Base-by-base conservation (phyloP, 2,329 filamentous ascomycete species). In the Dothideomycetes sp. region DNA sequence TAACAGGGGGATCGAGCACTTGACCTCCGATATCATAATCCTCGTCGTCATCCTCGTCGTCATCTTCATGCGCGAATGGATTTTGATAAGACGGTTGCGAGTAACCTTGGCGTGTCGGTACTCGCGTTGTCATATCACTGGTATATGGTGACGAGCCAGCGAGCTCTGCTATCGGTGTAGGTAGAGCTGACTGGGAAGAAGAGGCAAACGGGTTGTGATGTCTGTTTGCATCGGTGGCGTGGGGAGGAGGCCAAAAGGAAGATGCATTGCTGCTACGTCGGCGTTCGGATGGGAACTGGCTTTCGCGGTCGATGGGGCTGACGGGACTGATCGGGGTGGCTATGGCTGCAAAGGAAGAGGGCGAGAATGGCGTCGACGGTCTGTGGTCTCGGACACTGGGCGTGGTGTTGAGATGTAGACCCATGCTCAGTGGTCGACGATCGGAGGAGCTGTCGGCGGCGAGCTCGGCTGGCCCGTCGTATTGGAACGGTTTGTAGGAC, bases 31-130 rank as follows among this genome's bases (percentile, higher is more conserved):
- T 33, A n/a, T 39, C 33, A 9, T 39, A 43, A 5, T 22, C 34
- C 8, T 40, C 44, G 19, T 41, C 22, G 20, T 40, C 29, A 18
- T 39, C 24, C 13, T 44, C 25, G 23, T 40, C 25, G 27, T 44
- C 45, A 23, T 41, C 35, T 5, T 28, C 29, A 5, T 32, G 38
- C 19, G 33, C 37, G 17, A 47, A 47, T 1, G 45, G 45, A 22
- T 47, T 47, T n/a, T 25, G 30, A 12, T 43, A 36, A n/a, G 23
- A 31, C 8, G 33, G 33, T 9, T 41, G 38, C 7, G 38, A 30
- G 23, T 33, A 33, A n/a, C 27, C 29, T n/a, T 41, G 38, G 24
- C n/a, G 24, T n/a, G 24, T 27, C n/a, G 24, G 24, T 27, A 27
- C 24, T n/a, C n/a, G n/a, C n/a, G n/a, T n/a, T n/a, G n/a, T n/a